A percentile compares a stretch with the other conserved stretches of the same genome.
Evolutionary conservation across 345 rosid species (phyloP).

Genomic region (Syzygium aromaticum): DNA sequence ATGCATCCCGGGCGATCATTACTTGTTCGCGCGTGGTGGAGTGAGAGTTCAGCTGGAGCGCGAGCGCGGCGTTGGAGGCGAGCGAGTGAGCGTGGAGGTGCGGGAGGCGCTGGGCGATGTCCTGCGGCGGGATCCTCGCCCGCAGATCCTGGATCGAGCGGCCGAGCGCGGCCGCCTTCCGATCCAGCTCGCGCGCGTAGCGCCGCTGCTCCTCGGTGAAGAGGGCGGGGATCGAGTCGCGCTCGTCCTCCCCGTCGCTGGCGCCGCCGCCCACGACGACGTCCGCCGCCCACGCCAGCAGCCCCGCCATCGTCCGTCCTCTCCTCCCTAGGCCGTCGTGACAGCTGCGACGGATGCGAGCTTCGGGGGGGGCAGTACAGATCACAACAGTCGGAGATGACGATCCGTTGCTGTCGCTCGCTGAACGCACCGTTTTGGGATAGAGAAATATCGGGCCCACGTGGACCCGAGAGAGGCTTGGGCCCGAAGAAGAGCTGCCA

Average conservation of each 20-base stretch:
- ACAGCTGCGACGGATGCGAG: neutral
- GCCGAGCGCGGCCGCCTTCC: conserved; percentile 58
- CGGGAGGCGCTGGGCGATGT: conserved; percentile 85
- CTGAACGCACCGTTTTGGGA: neutral
- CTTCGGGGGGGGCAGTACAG: neutral
- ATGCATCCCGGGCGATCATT: neutral
- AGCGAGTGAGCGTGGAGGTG: conserved; percentile 88
- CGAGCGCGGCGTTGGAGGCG: conserved; percentile 86
- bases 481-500: neutral
- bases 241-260: conserved; percentile 19
- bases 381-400: neutral
- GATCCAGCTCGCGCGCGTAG: conserved; percentile 60
- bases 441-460: neutral
- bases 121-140: conserved; percentile 73
- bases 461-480: neutral
- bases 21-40: conserved; percentile 93
- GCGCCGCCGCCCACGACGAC: conserved; percentile 58
- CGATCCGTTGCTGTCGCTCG: neutral
- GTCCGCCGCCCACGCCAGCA: conserved; percentile 94
- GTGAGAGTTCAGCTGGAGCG: conserved; percentile 88
- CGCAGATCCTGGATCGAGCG: conserved; percentile 88
- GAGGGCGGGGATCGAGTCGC: conserved; percentile 33
- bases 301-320: conserved; percentile 51
- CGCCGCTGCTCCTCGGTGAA: conserved; percentile 59
- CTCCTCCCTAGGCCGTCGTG: neutral